These are phyloP conservation scores for Zizania latifolia DNA, from an alignment of 176 grass and related monocot species.

Conservation along the genomic window DNA sequence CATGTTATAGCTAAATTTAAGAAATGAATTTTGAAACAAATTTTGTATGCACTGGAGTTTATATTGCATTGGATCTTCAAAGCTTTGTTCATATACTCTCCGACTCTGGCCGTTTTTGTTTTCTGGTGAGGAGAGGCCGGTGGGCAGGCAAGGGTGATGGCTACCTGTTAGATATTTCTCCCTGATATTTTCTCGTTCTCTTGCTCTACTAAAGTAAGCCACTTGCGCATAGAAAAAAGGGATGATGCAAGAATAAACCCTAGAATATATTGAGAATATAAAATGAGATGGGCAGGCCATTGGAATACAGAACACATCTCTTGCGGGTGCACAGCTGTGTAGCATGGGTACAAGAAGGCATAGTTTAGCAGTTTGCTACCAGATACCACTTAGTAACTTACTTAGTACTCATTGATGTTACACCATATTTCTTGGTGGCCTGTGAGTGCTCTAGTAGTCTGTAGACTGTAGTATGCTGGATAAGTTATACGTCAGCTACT, in stretches of 20 bases:
- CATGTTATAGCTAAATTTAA: background rate
- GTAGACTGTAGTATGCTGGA: background rate
- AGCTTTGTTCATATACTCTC: background rate
- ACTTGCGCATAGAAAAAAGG: constrained; percentile 9
- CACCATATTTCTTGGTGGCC: background rate
- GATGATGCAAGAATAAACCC: constrained; percentile 12
- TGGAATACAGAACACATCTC: background rate
- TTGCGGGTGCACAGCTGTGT: background rate
- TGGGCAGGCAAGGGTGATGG: background rate
- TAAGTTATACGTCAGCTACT: too few relatives aligned
- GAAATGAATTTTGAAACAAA: background rate
- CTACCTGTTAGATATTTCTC: constrained; percentile 24
- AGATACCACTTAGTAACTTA: background rate
- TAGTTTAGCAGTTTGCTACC: background rate
- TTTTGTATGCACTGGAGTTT: background rate
- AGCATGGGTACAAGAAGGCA: background rate
- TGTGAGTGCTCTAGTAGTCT: background rate
- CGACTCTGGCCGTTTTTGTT: background rate
- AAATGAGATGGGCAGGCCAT: background rate
- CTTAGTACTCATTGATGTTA: background rate
- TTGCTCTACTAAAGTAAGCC: background rate
- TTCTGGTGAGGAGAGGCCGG: constrained; percentile 12
- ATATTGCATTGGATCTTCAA: background rate
- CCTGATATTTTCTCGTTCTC: background rate
- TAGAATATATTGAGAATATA: background rate